phyloP scores from a whole-genome alignment of 1,139 yeast species.

The Hansenula sp. region DNA sequence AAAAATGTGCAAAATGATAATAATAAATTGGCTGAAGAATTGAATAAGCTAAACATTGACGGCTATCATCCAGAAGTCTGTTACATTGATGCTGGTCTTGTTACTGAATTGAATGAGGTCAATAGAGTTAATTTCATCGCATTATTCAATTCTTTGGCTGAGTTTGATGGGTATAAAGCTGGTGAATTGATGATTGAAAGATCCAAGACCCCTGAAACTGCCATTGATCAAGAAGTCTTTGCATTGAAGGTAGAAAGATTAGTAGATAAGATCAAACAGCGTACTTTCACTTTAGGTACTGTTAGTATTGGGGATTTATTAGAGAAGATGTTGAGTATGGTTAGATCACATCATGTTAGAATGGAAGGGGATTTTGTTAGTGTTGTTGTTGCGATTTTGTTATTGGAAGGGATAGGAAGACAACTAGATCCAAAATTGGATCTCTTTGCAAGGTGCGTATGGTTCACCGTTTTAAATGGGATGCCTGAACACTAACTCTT shows the following conservation, averaged over 20 bases:
- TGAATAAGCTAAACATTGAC: constrained; percentile 47
- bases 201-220: constrained; percentile 92
- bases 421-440: constrained; percentile 91
- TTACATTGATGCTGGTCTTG: constrained; percentile 88
- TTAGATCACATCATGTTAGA: constrained; percentile 87
- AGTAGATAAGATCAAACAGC: constrained; percentile 73
- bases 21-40: constrained; percentile 46
- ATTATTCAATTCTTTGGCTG: constrained; percentile 81
- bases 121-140: constrained; percentile 87
- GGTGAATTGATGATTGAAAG: constrained; percentile 95
- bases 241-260: constrained; percentile 83
- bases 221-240: constrained; percentile 75
- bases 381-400: constrained; percentile 83
- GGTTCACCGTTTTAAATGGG: constrained; percentile 51
- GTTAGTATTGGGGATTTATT: constrained; percentile 89
- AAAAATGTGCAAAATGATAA: constrained; percentile 34
- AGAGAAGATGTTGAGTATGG: constrained; percentile 87
- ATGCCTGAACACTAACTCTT: constrained; percentile 29
- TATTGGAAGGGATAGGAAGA: constrained; percentile 92
- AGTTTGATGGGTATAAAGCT: constrained; percentile 90
- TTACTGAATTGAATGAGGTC: constrained; percentile 75
- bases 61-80: constrained; percentile 86
- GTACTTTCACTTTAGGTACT: constrained; percentile 91
- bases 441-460: constrained; percentile 91
- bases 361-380: constrained; percentile 98